Evolutionary conservation across 148 eudicot species (phyloP), one percentile per base, ranked within the genome.

Genomic region (Cornus suecica): DNA sequence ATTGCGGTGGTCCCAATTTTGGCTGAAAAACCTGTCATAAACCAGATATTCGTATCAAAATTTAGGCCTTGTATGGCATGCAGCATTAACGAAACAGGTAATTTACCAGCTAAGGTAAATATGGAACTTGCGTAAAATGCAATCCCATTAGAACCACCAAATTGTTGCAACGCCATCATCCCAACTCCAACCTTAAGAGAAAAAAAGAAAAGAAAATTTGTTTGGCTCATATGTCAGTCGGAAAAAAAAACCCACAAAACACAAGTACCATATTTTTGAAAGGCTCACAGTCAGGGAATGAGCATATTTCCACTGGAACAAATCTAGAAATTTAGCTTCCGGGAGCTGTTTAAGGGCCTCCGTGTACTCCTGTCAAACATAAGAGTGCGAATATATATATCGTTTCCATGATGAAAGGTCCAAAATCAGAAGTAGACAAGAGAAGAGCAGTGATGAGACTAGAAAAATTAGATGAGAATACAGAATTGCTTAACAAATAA

Each of bases 21-120:
- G 15, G 48, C 27, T 0, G 92, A 80, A 79, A 80, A 79, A 65
- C 92, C 92, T 91, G 91, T 23, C 16, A 79, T n/a, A 81, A 22
- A 34, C 54, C n/a, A 29, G 42, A 22, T 24, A 65, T 26, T 15
- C 61, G 22, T 30, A 23, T 20, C 67, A 60, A 31, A 6, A 4
- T n/a, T 25, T 27, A 14, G 67, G 1, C 18, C 77, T 18, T 37
- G 65, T 27, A 26, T 24, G 1, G 4, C n/a, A 58, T 20, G 62
- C 23, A 18, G 23, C 8, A 58, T 6, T 20, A 58, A 1, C 20
- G n/a, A 22, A 25, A 14, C 5, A 2, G 1, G 2, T 58, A 7
- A 22, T 67, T 82, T 73, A 91, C 95, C 89, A 74, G 96, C 88
- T 72, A 86, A 78, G 76, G 80, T 72, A 76, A 91, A 86, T 23